These are phyloP conservation scores for Athelia sp. DNA, from an alignment of 1,284 basidiomycete species.

Conservation along the genomic window DNA sequence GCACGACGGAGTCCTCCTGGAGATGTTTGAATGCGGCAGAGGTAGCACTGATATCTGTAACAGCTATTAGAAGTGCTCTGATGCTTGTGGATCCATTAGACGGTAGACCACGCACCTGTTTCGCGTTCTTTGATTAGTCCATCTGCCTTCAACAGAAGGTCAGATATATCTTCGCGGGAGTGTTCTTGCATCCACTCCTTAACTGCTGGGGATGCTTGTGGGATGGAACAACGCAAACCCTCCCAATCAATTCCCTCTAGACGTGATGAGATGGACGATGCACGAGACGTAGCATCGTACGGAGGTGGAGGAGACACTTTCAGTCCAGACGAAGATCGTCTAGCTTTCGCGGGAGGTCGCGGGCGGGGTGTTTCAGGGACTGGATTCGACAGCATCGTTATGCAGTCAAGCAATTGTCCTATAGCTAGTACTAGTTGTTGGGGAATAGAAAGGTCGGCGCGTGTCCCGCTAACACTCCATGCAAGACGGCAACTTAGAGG, in stretches of 20 bases:
- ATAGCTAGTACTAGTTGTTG: no score
- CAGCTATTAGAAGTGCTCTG: conserved; percentile 11
- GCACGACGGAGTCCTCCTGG: conserved; percentile 60
- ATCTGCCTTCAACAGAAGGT: conserved; percentile 63
- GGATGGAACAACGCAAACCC: conserved; percentile 2
- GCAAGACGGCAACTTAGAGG: no score
- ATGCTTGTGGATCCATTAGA: conserved; percentile 8
- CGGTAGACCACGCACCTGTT: conserved; percentile 45
- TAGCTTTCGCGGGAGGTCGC: conserved; percentile 54
- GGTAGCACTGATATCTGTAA: conserved; percentile 61
- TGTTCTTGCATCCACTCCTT: conserved; percentile 52
- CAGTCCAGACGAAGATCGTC: conserved; percentile 35
- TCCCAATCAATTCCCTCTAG: conserved; percentile 7
- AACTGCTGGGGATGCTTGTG: conserved; percentile 21
- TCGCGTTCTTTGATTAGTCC: conserved; percentile 72
- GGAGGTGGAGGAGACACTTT: conserved; percentile 45
- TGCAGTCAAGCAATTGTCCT: no score
- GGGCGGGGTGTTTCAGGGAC: conserved; percentile 43
- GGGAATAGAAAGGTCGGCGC: no score
- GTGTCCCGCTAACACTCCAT: no score
- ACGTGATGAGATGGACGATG: conserved; percentile 15
- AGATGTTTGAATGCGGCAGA: conserved; percentile 65
- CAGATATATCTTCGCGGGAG: conserved; percentile 68
- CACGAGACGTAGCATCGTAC: conserved; percentile 37
- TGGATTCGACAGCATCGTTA: conserved; percentile 41